phyloP scores from a whole-genome alignment of 148 eudicot species.

The Pharnaceum exiguum region DNA sequence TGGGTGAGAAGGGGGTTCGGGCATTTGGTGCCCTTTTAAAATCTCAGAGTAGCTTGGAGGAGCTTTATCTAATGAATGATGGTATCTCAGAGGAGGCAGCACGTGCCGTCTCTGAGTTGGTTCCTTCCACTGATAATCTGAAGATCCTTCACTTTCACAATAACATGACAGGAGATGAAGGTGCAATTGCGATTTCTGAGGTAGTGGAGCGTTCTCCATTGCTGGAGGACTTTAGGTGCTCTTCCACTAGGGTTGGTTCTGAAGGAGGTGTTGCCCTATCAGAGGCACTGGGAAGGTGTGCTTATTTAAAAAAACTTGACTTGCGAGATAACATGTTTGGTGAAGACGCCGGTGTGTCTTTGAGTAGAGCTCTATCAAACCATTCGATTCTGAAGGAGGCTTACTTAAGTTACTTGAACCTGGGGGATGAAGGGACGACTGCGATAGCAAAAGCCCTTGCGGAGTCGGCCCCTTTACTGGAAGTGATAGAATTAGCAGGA shows the following conservation, averaged over 20 bases:
- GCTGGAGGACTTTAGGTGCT: slow-evolving; percentile 62
- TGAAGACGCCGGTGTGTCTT: slow-evolving; percentile 53
- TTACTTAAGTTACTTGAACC: slow-evolving; percentile 60
- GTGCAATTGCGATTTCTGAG: slow-evolving; percentile 60
- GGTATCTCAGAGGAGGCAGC: slow-evolving; percentile 84
- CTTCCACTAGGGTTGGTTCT: slow-evolving; percentile 62
- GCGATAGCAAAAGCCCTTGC: slow-evolving; percentile 46
- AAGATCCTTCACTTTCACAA: slow-evolving; percentile 63
- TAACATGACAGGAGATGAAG: slow-evolving; percentile 78
- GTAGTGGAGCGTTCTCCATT: slow-evolving; percentile 45
- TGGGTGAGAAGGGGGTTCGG: slow-evolving; percentile 79
- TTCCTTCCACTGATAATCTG: slow-evolving; percentile 58
- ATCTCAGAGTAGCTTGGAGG: slow-evolving; percentile 62
- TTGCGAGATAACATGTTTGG: slow-evolving; percentile 80
- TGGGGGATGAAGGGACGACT: slow-evolving; percentile 57
- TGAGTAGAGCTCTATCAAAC: slow-evolving; percentile 37
- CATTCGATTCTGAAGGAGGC: slow-evolving; percentile 41
- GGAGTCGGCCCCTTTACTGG: slow-evolving; percentile 48
- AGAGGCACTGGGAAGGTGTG: slow-evolving; percentile 46
- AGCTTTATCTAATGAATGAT: slow-evolving; percentile 66
- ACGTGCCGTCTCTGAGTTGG: slow-evolving; percentile 45
- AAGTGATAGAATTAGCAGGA: slow-evolving; percentile 68
- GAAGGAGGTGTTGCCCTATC: slow-evolving; percentile 61
- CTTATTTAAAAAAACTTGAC: slow-evolving; percentile 46
- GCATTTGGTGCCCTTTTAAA: slow-evolving; percentile 57